Evolutionary conservation across 1,284 basidiomycete genomes (phyloP).

Genomic region (Cystobasidiaceae sp.): DNA sequence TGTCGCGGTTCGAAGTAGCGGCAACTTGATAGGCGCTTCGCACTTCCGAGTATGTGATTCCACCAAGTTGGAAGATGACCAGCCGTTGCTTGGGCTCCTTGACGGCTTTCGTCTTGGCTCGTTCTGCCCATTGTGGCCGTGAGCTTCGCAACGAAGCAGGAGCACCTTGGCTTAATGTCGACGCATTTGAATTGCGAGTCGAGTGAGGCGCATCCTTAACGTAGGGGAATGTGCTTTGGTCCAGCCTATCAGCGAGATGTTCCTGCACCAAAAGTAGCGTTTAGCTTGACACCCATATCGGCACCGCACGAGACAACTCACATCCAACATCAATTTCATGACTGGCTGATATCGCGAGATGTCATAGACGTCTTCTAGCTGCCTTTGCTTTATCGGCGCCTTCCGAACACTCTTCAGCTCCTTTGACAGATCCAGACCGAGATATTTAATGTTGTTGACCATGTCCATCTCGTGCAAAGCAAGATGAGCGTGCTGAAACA

Average conservation of each 20-base stretch:
- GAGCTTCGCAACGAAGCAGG: conserved; percentile 72
- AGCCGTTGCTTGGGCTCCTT: conserved; percentile 61
- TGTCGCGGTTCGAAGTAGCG: conserved; percentile 69
- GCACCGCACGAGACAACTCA: conserved; percentile 42
- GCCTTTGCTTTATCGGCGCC: conserved; percentile 59
- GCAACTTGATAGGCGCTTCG: conserved; percentile 72
- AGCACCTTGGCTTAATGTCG: conserved; percentile 44
- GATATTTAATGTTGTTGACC: conserved; percentile 74
- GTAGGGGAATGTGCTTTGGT: conserved; percentile 78
- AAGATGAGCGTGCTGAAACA: conserved; percentile 95
- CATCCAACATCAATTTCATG: conserved; percentile 77
- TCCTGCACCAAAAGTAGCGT: too few species aligned
- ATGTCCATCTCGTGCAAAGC: conserved; percentile 87
- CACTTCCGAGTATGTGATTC: conserved; percentile 94
- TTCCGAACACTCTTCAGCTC: conserved; percentile 47
- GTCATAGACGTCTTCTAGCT: conserved; percentile 82
- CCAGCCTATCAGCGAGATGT: conserved; percentile 70
- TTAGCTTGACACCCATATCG: background rate
- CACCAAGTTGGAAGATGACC: conserved; percentile 87
- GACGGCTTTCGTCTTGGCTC: conserved; percentile 31
- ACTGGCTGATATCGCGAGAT: conserved; percentile 89
- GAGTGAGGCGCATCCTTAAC: conserved; percentile 73
- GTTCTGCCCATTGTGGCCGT: conserved; percentile 51
- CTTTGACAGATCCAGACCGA: conserved; percentile 79
- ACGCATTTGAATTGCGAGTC: conserved; percentile 45